Percentiles rank a stretch among this genome's conserved stretches.
Conservation (phyloP, 2,329 filamentous ascomycete species). For the Dactylellina parvicollis region DNA sequence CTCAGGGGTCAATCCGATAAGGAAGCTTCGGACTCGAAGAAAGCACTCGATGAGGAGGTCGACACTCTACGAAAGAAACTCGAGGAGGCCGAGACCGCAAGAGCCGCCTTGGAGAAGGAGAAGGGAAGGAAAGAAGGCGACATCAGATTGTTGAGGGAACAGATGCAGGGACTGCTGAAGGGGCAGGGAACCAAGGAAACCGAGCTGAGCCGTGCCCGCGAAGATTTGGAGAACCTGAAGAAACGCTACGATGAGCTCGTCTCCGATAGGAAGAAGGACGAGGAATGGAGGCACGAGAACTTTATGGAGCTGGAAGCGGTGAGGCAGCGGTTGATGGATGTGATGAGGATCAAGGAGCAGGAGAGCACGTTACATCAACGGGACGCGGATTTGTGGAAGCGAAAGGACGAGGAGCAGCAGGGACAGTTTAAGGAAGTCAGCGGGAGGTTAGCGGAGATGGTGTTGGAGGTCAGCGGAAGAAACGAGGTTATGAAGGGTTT, state of each 20-base stretch:
- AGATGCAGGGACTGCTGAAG: slow-evolving; percentile 27
- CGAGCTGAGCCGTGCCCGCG: slow-evolving; percentile 24
- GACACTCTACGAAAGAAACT: slow-evolving; percentile 15
- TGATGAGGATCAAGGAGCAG: slow-evolving; percentile 49
- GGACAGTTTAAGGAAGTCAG: slow-evolving; percentile 38
- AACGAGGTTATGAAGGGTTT: slow-evolving; percentile 49
- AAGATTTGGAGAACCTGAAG: slow-evolving; percentile 26
- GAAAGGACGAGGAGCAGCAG: slow-evolving; percentile 46
- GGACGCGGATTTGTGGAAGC: slow-evolving; percentile 45
- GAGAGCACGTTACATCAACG: slow-evolving; percentile 38
- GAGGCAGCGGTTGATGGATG: slow-evolving; percentile 28
- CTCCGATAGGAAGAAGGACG: slow-evolving; percentile 40
- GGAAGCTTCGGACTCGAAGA: background rate
- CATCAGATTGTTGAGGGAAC: slow-evolving; percentile 33
- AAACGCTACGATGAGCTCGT: slow-evolving; percentile 47
- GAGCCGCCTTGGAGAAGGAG: slow-evolving; percentile 26
- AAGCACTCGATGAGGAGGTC: slow-evolving; percentile 13
- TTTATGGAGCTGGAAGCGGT: slow-evolving; percentile 44
- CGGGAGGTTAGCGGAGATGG: slow-evolving; percentile 48
- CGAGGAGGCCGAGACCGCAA: slow-evolving; percentile 23
- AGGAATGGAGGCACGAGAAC: slow-evolving; percentile 36
- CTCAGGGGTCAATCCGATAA: slow-evolving; percentile 32
- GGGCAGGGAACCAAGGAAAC: slow-evolving; percentile 20
- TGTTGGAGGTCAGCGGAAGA: slow-evolving; percentile 30
- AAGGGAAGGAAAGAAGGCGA: slow-evolving; percentile 34